phyloP scores from a whole-genome alignment of 495 filamentous ascomycete species.

The Aspergillus hancockii region DNA sequence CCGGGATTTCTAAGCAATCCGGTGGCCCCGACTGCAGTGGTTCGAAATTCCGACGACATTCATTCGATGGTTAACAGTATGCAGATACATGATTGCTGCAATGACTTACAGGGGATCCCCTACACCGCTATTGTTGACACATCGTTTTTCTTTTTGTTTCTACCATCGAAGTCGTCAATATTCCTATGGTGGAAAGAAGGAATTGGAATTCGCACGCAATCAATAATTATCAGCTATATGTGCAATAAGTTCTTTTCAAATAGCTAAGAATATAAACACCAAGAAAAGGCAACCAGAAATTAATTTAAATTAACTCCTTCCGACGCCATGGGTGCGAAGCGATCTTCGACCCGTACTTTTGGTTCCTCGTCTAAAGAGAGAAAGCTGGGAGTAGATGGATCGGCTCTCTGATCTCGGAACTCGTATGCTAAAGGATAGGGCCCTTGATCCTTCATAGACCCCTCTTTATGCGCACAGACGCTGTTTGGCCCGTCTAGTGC shows the following conservation, averaged over 20 bases:
- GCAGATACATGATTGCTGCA: slow-evolving; percentile 2
- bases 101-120: slow-evolving; percentile 1
- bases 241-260: slow-evolving; percentile 2
- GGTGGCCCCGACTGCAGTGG: not conserved
- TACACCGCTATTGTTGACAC: slow-evolving; percentile 20
- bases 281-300: slow-evolving; percentile 3
- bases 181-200: not conserved
- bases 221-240: slow-evolving; percentile 1
- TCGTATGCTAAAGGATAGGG: slow-evolving; percentile 5
- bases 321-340: slow-evolving; percentile 3
- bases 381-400: slow-evolving; percentile 1
- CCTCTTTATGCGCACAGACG: slow-evolving; percentile 14
- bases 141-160: slow-evolving; percentile 3
- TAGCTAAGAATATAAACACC: not conserved
- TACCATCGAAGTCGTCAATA: not conserved
- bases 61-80: not conserved
- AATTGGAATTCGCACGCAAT: not conserved
- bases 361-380: not conserved
- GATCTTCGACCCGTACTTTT: slow-evolving; percentile 3
- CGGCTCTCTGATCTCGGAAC: slow-evolving; percentile 2
- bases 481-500: not conserved
- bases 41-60: no score
- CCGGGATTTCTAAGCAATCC: not conserved
- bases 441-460: slow-evolving; percentile 2
- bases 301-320: slow-evolving; percentile 4